Base-by-base conservation (phyloP, 2,329 filamentous ascomycete genomes). In the Sporothrix protearum region DNA sequence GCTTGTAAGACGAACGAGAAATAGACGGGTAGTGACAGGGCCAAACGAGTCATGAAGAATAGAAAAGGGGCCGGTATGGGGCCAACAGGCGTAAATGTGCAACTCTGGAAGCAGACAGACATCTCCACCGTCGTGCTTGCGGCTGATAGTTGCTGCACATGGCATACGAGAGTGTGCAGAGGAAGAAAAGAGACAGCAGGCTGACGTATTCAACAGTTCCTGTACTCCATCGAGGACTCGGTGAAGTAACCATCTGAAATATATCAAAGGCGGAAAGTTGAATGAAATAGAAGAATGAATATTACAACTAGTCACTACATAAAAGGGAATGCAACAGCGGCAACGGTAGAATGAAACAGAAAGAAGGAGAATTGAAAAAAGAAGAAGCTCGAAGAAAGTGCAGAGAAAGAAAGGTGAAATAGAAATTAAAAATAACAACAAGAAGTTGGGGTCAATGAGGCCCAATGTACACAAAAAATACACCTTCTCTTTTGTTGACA, bases 241-340 rank as follows among this genome's bases (percentile, higher is more conserved):
- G 53, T 57, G 28, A 55, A 8, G 6, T 33, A 30, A 14, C n/a
- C n/a, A n/a, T n/a, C n/a, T 57, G 28, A 55, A 8, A 2, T 33
- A 30, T 5, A 57, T 19, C 14, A 57, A 19, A 42, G n/a, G n/a
- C 12, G 45, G 10, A 9, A 10, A 42, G 19, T 19, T 14, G 30
- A 47, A 30, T n/a, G 19, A 36, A 28, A 45, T 45, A 64, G n/a
- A 4, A 47, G 9, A 59, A 45, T 64, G 39, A 28, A 22, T 49
- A 49, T 49, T 47, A 66, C 63, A 66, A 64, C 36, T 42, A 64
- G 59, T 64, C 36, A 28, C 22, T 66, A 68, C 45, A 67, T n/a
- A 19, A 68, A 51, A 6, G 45, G 39, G 22, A 45, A 63, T 63
- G 36, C 36, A 67, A 49, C 42, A 36, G 14, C 28, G 33, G 39